Evolutionary conservation across 805 yeast species (phyloP), one percentile per base, ranked within the genome.

Genomic region (Nakazawaea ambrosiae): DNA sequence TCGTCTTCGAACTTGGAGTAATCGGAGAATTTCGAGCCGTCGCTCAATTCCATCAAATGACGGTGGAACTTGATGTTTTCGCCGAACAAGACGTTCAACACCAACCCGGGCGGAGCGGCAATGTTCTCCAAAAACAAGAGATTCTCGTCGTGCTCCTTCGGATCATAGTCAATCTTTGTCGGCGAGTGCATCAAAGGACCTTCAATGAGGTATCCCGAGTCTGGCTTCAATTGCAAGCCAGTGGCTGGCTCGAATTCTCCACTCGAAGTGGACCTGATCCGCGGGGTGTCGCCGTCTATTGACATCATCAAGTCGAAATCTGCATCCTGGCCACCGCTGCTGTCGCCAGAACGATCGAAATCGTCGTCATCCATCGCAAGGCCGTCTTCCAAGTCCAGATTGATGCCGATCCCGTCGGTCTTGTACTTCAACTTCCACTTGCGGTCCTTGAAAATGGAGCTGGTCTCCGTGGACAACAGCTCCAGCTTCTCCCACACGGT

Each of bases 71-170:
- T 35, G 4, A 57, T 70, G 34, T 74, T 69, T 5, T 67, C 61
- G 19, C 96, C 95, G 58, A 81, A 90, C 33, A 88, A 47, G 7
- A 89, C 49, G 39, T 73, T 75, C 49, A 68, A 86, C 0, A 87
- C 70, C 0, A 81, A 66, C 0, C 96, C 96, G 4, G 90, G 62
- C 1, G 97, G 92, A 1, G 84, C 89, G 12, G 67, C 59, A 26
- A 83, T 60, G 1, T 59, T 62, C 18, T 70, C 73, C 27, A 72
- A 71, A 24, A 82, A 63, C 4, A 73, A 54, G 31, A 63, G 72
- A 1, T 20, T 31, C 46, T 78, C 87, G 10, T 70, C 63, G 15
- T 68, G 66, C 4, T 53, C 50, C 2, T 60, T 66, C 2, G 70
- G 68, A 22, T 68, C 68, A 31, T 60, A 58, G 1, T 64, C 67